Evolutionary conservation across 768 basidiomycete genomes (phyloP), one percentile per base, ranked within the genome.

Genomic region (Leccinum broughii): DNA sequence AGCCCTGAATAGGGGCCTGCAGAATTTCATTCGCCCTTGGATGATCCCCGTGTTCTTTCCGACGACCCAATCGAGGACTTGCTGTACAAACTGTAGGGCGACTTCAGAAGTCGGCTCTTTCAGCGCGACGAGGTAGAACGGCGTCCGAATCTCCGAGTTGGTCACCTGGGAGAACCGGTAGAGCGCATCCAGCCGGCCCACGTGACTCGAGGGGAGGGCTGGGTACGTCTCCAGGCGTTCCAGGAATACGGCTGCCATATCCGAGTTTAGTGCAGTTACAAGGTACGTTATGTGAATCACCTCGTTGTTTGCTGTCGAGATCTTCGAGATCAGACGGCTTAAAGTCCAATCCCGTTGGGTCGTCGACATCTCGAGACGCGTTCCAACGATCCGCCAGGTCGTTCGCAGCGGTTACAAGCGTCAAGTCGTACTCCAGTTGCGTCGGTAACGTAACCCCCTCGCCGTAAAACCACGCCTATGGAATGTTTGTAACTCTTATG

Each of bases 1-100:
- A 6, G 72, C 78, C 58, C 75, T 74, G 65, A 84, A 82, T 17
- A 77, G 62, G 3, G 83, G 80, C 54, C 83, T 66, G 67, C 83
- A 83, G 70, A 82, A 83, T 65, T 84, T 84, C 82, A 83, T 83
- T 59, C 83, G 75, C 7, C 82, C 82, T 55, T 81, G 80, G 44
- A 84, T 68, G 49, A 79, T 61, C 17, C 78, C 76, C 13, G 74
- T 75, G 46, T 76, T 74, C 17, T 65, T 71, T 10, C 80, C 82
- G 9, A 74, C 71, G 32, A 83, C 76, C 83, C 83, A 84, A 49
- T 77, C 71, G 0, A 77, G 75, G 3, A 80, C 82, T 1, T 69
- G 62, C n/a, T 66, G 64, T 6, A 73, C 73, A 48, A 72, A 77
- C 6, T 58, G 54, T 30, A 61, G 54, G 6, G 80, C 81, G 9